Evolutionary conservation across 139 green algal species (phyloP).

Genomic region (Chara braunii): DNA sequence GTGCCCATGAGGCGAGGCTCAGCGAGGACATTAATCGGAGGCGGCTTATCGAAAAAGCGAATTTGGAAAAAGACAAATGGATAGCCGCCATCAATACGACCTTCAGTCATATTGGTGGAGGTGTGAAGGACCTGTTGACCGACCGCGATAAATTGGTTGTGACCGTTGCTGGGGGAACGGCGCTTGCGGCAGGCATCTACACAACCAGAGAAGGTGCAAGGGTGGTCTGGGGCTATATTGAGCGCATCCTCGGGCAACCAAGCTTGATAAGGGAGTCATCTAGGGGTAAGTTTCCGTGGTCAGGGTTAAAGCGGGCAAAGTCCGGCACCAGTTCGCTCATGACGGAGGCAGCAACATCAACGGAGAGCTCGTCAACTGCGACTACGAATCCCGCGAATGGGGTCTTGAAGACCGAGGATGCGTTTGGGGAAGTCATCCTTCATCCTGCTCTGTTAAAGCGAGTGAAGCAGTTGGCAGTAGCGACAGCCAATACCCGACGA

Average conservation of each 20-base stretch:
- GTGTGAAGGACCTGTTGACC: constrained; percentile 60
- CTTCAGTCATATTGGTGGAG: constrained; percentile 54
- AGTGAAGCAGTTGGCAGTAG: constrained; percentile 71
- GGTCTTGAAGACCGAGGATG: constrained; percentile 1
- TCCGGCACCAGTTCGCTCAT: not conserved
- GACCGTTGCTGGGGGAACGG: constrained; percentile 58
- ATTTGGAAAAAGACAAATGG: constrained; percentile 63
- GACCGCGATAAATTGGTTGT: constrained; percentile 70
- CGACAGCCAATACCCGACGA: constrained; percentile 81
- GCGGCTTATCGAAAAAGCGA: constrained; percentile 30
- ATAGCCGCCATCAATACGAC: constrained; percentile 81
- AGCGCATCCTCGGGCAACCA: constrained; percentile 44
- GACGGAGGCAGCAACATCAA: not conserved
- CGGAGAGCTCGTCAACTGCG: not conserved
- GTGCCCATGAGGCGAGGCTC: constrained; percentile 73
- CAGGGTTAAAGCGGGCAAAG: not conserved
- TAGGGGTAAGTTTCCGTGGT: constrained; percentile 31
- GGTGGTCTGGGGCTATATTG: constrained; percentile 40
- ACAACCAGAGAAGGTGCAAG: constrained; percentile 24
- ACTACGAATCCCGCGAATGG: not conserved
- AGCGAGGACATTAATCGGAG: constrained; percentile 93
- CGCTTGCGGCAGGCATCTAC: constrained; percentile 81
- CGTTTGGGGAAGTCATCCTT: constrained; percentile 82
- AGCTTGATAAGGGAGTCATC: constrained; percentile 62
- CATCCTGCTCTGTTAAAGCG: constrained; percentile 66